phyloP scores from a whole-genome alignment of 768 basidiomycete genomes.

The Russula earlei region DNA sequence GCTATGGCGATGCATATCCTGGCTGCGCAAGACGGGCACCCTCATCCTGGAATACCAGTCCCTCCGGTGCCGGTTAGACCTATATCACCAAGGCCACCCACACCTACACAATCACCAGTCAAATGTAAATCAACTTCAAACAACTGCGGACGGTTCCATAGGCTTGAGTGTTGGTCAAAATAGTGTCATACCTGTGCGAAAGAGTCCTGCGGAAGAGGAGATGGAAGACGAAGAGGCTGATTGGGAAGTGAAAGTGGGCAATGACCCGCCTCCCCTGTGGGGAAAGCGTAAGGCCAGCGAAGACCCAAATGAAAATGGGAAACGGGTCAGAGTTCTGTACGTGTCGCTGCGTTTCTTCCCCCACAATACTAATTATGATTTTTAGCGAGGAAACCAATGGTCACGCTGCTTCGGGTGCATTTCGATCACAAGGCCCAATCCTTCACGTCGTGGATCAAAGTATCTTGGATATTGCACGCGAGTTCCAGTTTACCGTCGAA shows the following conservation, averaged over 20 bases:
- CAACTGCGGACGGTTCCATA: conserved; percentile 21
- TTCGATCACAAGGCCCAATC: not conserved
- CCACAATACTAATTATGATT: not conserved
- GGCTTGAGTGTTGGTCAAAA: conserved; percentile 17
- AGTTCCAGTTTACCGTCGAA: conserved; percentile 61
- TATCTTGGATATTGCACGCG: conserved; percentile 55
- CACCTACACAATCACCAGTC: conserved; percentile 10
- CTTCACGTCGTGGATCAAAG: conserved; percentile 60
- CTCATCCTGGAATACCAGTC: conserved; percentile 9
- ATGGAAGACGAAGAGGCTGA: conserved; percentile 55
- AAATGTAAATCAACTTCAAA: conserved; percentile 6
- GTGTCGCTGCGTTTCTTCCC: conserved; percentile 14
- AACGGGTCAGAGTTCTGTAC: conserved; percentile 38
- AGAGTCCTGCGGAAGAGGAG: conserved; percentile 53
- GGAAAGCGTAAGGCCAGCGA: conserved; percentile 45
- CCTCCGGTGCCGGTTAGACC: conserved; percentile 11
- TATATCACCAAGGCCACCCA: conserved; percentile 14
- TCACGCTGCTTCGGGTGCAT: conserved; percentile 3
- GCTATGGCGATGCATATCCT: conserved; percentile 17
- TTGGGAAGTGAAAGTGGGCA: conserved; percentile 59
- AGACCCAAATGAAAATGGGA: conserved; percentile 29
- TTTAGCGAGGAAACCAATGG: not conserved
- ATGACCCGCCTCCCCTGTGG: conserved; percentile 59
- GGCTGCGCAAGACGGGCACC: conserved; percentile 5
- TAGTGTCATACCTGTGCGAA: conserved; percentile 27